These are phyloP conservation scores for Triticum timopheevii DNA, from an alignment of 176 grass and related monocot species.

Conservation along the genomic window DNA sequence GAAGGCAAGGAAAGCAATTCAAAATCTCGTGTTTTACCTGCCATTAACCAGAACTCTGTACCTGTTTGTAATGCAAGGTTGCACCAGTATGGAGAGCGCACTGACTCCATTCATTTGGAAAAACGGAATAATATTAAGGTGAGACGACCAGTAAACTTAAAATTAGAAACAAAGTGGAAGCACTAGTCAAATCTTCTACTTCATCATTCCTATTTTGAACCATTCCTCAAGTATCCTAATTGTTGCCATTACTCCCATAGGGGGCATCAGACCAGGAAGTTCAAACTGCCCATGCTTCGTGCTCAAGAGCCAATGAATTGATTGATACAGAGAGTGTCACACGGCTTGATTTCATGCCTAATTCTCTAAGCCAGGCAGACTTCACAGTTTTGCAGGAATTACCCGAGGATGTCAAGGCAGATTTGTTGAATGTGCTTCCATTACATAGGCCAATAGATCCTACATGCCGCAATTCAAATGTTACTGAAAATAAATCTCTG, in stretches of 20 bases:
- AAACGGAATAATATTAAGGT: no score
- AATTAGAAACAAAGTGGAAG: no score
- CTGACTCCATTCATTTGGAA: no score
- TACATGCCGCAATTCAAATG: conserved; percentile 27
- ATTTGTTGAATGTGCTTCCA: conserved; percentile 57
- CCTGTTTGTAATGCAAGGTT: not conserved
- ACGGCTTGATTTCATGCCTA: conserved; percentile 63
- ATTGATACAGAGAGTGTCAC: conserved; percentile 4
- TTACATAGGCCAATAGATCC: conserved; percentile 49
- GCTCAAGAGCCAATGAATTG: conserved; percentile 11
- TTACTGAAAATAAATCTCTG: conserved; percentile 28
- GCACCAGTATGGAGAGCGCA: no score
- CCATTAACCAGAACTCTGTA: conserved; percentile 1
- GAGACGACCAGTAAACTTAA: no score
- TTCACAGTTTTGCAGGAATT: conserved; percentile 61
- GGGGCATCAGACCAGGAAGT: no score
- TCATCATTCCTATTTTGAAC: no score
- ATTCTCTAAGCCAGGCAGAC: conserved; percentile 75
- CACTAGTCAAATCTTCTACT: no score
- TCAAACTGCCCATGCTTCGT: no score
- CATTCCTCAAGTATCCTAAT: no score
- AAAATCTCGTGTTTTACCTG: conserved; percentile 33
- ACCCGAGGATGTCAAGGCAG: conserved; percentile 68
- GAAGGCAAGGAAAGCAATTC: conserved; percentile 30
- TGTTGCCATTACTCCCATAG: no score